Base-by-base conservation (phyloP, 306 rosid species). In the Rubus idaeus region DNA sequence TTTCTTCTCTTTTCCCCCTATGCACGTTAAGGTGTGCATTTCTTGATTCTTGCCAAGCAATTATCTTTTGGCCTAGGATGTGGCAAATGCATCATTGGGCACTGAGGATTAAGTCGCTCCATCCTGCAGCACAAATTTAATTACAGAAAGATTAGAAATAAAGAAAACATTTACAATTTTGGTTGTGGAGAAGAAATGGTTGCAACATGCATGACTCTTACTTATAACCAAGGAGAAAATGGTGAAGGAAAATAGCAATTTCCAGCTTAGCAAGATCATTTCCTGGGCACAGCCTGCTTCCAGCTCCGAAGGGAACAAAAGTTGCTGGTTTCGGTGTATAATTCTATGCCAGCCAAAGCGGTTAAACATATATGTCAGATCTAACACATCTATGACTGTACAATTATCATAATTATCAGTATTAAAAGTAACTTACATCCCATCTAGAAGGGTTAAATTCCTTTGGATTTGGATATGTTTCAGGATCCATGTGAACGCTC, bases 291-390 rank as follows among this genome's bases (percentile, higher is more conserved):
- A 90, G 51, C 67, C 96, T 89, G 66, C 73, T 83, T 84, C 98
- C 98, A 62, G 80, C 89, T 81, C 97, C 98, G 74, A 94, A 94
- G 75, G 98, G 98, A 64, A 94, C 86, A 88, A 94, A 94, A 56
- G 88, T 87, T 51, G 91, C 97, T 0, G 94, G 94, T 79, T 85
- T 91, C 51, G 88, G 91, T 63, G 83, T 85, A 23, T 5, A 69
- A 47, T 58, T 50, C 89, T 93, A 55, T 18, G 46, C 41, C n/a
- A 20, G 40, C 21, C 40, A 57, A 70, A 70, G 42, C 26, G 23
- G 4, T 18, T 39, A 50, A 63, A 73, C 42, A 51, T 39, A 21
- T 4, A 44, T 13, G 23, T 23, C 39, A 63, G 49, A 41, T 40
- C 30, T 1, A 42, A 30, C 42, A 47, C 39, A 44, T 57, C 35